phyloP scores from a whole-genome alignment of 108 stramenopile genomes.

The Pelagomonas calceolata region DNA sequence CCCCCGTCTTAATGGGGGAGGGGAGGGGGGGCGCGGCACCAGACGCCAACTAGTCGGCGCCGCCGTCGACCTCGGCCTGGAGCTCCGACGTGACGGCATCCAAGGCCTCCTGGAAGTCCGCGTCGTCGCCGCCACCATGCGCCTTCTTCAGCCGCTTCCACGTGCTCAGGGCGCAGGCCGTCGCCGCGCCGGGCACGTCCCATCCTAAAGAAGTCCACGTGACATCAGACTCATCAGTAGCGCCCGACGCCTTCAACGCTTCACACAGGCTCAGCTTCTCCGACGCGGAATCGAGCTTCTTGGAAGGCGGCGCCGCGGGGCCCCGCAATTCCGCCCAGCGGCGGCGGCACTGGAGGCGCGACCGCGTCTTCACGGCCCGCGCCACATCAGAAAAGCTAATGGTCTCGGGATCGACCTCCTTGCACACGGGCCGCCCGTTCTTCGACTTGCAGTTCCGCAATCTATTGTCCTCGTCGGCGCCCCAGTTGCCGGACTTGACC shows the following conservation, averaged over 20 bases:
- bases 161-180: neutral
- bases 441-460: neutral
- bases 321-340: neutral
- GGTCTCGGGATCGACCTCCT: neutral
- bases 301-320: too few species aligned
- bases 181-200: neutral
- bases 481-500: neutral
- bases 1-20: too few species aligned
- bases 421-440: neutral
- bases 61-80: too few species aligned
- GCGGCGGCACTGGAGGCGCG: neutral
- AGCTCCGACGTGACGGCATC: too few species aligned
- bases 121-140: too few species aligned
- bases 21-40: too few species aligned
- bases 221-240: neutral
- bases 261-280: neutral
- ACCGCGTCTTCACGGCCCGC: neutral
- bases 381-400: neutral
- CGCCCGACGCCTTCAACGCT: neutral
- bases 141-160: neutral
- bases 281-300: too few species aligned
- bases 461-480: neutral
- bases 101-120: too few species aligned
- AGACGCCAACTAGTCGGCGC: too few species aligned
- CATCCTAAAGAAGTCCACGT: neutral